Percentiles rank a stretch among this genome's conserved stretches.
These are phyloP conservation scores for Elsinoe perseae DNA, from an alignment of 2,329 filamentous ascomycete genomes.

Conservation along the genomic window DNA sequence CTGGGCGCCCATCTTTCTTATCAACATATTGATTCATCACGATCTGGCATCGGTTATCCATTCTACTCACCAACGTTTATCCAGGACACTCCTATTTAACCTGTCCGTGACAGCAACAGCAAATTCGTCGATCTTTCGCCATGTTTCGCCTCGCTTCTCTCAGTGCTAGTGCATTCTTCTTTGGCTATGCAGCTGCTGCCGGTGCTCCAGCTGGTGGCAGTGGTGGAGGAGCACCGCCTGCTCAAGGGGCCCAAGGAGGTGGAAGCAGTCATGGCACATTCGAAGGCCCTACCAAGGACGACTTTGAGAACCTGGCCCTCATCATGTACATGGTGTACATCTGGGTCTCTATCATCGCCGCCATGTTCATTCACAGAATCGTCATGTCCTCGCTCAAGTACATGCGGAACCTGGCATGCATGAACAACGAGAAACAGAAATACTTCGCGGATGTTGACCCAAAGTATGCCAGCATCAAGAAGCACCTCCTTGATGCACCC, in stretches of 20 bases:
- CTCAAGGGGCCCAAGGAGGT: conserved; percentile 2
- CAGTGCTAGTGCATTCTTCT: conserved; percentile 5
- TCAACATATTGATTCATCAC: conserved; percentile 2
- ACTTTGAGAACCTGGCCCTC: conserved; percentile 27
- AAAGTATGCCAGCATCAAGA: conserved; percentile 38
- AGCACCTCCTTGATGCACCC: conserved; percentile 40
- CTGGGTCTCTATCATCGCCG: conserved; percentile 55
- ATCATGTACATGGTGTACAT: conserved; percentile 35
- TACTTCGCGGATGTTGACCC: conserved; percentile 64
- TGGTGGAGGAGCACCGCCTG: not conserved
- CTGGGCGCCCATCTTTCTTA: conserved; percentile 1
- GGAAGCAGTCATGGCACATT: conserved; percentile 12
- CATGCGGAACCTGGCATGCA: conserved; percentile 63
- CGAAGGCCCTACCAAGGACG: conserved; percentile 12
- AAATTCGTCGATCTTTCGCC: not conserved
- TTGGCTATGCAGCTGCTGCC: not conserved
- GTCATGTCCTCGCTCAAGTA: conserved; percentile 56
- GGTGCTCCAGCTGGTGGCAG: not conserved
- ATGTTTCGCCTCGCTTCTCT: conserved; percentile 8
- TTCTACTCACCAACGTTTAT: not conserved
- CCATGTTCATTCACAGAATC: conserved; percentile 61
- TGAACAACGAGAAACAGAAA: conserved; percentile 61
- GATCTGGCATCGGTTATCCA: conserved; percentile 1
- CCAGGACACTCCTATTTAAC: not conserved
- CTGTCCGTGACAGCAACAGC: conserved; percentile 6